These are phyloP conservation scores for Colletotrichum lini DNA, from an alignment of 2,329 filamentous ascomycete genomes.

Conservation along the genomic window DNA sequence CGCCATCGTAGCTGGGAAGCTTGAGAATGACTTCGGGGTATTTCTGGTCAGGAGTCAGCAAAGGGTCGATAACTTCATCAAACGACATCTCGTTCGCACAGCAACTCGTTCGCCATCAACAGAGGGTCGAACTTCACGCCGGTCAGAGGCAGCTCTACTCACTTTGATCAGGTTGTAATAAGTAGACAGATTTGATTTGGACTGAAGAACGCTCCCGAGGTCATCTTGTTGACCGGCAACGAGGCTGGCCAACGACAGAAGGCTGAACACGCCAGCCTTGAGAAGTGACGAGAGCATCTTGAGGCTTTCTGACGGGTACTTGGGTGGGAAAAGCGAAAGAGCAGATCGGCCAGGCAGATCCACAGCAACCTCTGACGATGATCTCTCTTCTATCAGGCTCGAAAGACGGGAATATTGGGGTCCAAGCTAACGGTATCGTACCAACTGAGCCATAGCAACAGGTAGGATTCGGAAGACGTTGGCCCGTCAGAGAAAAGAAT, in stretches of 20 bases:
- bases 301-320: background rate
- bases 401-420: background rate
- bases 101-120: too few relatives aligned
- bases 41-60: conserved; percentile 53
- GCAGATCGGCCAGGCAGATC: too few relatives aligned
- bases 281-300: conserved; percentile 9
- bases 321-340: too few relatives aligned
- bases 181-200: conserved; percentile 58
- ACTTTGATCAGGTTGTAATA: conserved; percentile 62
- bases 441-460: background rate
- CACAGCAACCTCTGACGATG: background rate
- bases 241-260: background rate
- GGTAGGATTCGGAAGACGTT: background rate
- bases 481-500: conserved; percentile 15
- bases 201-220: conserved; percentile 56
- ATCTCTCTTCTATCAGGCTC: too few relatives aligned
- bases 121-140: background rate
- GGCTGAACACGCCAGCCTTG: background rate
- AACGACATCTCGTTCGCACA: too few relatives aligned
- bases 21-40: conserved; percentile 62
- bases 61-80: background rate
- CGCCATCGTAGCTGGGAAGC: conserved; percentile 58
- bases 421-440: background rate
- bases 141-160: conserved; percentile 9
- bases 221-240: conserved; percentile 48